Conservation (phyloP, 257 asterid genomes). For the Solanum gandarillasii region DNA sequence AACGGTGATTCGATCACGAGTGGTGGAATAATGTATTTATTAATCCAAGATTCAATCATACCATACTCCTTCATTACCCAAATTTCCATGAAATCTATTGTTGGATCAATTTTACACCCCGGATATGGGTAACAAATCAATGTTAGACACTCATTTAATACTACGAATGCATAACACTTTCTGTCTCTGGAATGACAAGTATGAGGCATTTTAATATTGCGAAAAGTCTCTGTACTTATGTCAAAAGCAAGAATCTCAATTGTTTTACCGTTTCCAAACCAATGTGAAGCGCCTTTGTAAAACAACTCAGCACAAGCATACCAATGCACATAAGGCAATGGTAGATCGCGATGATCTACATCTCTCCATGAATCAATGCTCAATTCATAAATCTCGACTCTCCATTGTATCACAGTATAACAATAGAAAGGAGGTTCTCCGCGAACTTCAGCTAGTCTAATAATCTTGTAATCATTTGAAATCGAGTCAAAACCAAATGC, state of each 20-base stretch:
- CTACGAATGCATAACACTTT: neutral
- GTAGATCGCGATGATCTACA: neutral
- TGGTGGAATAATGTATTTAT: neutral
- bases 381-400: neutral
- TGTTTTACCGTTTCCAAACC: neutral
- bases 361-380: neutral
- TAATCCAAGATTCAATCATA: neutral
- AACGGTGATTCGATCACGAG: neutral
- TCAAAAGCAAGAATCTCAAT: neutral
- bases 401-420: neutral
- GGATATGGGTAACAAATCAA: neutral
- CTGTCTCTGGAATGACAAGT: neutral
- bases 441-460: neutral
- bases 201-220: neutral
- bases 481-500: neutral
- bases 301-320: neutral
- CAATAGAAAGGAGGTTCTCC: neutral
- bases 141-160: neutral
- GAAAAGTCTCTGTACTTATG: neutral
- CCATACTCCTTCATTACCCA: neutral
- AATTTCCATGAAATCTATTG: neutral
- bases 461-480: neutral
- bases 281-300: neutral
- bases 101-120: neutral
- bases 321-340: neutral